phyloP scores from a whole-genome alignment of 2,329 filamentous ascomycete genomes.

The Pseudogymnoascus sp. region DNA sequence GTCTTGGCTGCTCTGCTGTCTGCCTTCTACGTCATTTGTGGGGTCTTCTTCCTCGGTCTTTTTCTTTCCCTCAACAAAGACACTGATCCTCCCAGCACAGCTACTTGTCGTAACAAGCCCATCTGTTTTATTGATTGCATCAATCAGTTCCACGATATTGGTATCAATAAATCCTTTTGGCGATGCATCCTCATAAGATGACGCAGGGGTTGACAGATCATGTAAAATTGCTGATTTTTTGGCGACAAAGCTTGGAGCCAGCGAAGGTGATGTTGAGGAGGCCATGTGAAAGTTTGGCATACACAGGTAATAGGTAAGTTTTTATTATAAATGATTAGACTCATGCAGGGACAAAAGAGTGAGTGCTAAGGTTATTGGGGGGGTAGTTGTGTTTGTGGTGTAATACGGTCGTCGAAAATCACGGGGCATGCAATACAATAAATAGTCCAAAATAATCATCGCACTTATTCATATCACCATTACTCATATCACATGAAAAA shows the following conservation, averaged over 20 bases:
- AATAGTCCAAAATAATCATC: neutral
- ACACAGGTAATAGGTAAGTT: neutral
- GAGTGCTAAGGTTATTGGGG: neutral
- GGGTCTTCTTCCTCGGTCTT: constrained; percentile 1
- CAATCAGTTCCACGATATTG: constrained; percentile 69
- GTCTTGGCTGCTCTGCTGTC: constrained; percentile 18
- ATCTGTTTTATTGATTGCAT: constrained; percentile 64
- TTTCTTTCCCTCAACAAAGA: constrained; percentile 75
- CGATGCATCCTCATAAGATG: constrained; percentile 71
- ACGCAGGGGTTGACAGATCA: constrained; percentile 59
- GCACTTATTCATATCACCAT: neutral
- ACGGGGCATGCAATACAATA: neutral
- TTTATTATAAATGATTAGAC: neutral
- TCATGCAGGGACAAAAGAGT: neutral
- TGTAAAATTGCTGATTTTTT: constrained; percentile 69
- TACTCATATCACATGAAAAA: neutral
- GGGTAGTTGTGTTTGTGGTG: neutral
- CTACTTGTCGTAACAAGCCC: constrained; percentile 89
- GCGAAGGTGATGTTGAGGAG: neutral
- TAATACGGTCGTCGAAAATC: neutral
- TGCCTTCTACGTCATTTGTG: constrained; percentile 13
- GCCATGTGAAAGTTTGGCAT: neutral
- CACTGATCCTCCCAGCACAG: constrained; percentile 78
- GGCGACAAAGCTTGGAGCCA: constrained; percentile 36
- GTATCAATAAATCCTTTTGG: constrained; percentile 83